Conservation (phyloP, 2,329 filamentous ascomycete genomes). For the Niveomyces coronatus region DNA sequence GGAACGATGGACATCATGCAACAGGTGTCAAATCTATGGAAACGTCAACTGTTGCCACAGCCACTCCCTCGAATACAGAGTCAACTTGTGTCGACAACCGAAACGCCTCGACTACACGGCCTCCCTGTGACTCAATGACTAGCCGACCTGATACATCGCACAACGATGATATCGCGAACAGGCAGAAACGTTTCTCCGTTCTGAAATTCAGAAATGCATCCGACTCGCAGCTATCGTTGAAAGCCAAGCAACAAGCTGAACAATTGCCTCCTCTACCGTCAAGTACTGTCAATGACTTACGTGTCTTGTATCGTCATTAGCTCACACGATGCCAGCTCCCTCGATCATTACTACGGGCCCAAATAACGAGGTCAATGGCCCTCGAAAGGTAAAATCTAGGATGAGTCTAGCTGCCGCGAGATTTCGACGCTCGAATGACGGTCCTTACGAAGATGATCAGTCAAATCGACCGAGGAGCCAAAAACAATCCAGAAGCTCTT, state of each 20-base stretch:
- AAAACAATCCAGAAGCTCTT: constrained; percentile 25
- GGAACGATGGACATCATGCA: constrained; percentile 25
- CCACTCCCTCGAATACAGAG: constrained; percentile 1
- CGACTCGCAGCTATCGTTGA: constrained; percentile 74
- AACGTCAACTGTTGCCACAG: constrained; percentile 5
- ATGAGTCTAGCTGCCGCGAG: constrained; percentile 42
- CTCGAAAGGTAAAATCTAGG: constrained; percentile 46
- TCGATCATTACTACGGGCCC: constrained; percentile 89
- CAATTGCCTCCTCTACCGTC: constrained; percentile 47
- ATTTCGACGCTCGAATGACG: constrained; percentile 42
- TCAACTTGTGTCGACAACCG: constrained; percentile 6
- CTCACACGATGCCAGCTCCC: constrained; percentile 37
- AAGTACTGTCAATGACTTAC: constrained; percentile 32
- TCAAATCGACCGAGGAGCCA: constrained; percentile 4
- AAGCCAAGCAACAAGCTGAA: constrained; percentile 58
- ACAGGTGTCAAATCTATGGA: background rate
- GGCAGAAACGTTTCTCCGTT: constrained; percentile 55
- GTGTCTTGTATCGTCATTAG: constrained; percentile 14
- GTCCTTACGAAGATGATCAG: constrained; percentile 20
- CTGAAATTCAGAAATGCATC: constrained; percentile 86
- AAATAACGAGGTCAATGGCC: constrained; percentile 50
- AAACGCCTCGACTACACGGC: constrained; percentile 16
- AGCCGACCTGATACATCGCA: constrained; percentile 37
- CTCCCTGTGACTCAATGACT: constrained; percentile 15
- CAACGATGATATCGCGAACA: constrained; percentile 43